Conservation (phyloP, 306 rosid species). For the Acacia confusa region DNA sequence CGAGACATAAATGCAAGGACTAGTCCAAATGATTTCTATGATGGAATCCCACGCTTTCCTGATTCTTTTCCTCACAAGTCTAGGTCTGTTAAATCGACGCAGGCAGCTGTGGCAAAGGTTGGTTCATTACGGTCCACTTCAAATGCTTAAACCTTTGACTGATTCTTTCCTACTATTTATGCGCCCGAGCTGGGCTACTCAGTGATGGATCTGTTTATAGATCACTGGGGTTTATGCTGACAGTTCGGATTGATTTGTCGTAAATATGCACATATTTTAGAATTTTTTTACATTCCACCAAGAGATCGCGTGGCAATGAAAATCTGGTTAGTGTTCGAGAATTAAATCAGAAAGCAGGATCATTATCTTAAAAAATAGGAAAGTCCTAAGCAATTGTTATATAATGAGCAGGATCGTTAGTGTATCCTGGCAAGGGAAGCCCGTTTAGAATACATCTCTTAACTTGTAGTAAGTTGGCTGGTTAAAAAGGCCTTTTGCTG, state of each 20-base stretch:
- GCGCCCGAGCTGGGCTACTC: neutral
- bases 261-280: neutral
- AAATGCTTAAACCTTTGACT: neutral
- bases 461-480: neutral
- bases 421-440: constrained; percentile 5
- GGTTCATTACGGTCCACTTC: constrained; percentile 17
- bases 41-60: constrained; percentile 73
- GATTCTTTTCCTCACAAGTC: constrained; percentile 59
- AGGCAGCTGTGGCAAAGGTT: constrained; percentile 80
- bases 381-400: neutral
- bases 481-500: neutral
- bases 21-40: constrained; percentile 57
- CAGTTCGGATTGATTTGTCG: constrained; percentile 5
- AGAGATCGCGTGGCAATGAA: constrained; percentile 18
- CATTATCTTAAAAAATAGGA: neutral
- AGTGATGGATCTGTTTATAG: constrained; percentile 19
- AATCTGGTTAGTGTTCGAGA: constrained; percentile 17
- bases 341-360: neutral
- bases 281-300: neutral
- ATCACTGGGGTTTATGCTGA: constrained; percentile 21
- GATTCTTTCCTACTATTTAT: neutral
- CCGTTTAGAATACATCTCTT: neutral
- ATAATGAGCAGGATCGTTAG: neutral
- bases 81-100: constrained; percentile 62
- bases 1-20: constrained; percentile 1